Evolutionary conservation across 2,329 filamentous ascomycete species (phyloP).

Genomic region (Nigrospora osmanthi): DNA sequence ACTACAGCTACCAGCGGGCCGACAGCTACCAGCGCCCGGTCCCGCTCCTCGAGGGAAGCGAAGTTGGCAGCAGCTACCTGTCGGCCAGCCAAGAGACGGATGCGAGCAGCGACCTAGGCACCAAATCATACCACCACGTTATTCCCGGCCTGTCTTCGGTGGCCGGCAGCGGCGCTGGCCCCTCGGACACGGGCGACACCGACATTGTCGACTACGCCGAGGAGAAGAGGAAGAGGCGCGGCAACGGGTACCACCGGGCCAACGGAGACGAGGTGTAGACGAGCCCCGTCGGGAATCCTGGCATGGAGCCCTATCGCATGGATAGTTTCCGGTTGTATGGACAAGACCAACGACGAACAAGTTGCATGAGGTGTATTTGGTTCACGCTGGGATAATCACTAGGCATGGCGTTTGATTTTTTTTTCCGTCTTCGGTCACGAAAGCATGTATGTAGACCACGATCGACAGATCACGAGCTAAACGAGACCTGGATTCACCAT

Average conservation of each 20-base stretch:
- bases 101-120: conserved; percentile 40
- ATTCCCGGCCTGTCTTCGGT: conserved; percentile 40
- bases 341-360: too few relatives aligned
- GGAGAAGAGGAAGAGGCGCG: conserved; percentile 33
- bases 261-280: neutral
- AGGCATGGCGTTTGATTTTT: too few relatives aligned
- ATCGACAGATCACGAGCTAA: too few relatives aligned
- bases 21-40: conserved; percentile 17
- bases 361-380: too few relatives aligned
- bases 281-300: neutral
- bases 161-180: conserved; percentile 15
- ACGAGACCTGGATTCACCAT: too few relatives aligned
- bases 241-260: conserved; percentile 20
- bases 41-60: conserved; percentile 15
- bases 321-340: too few relatives aligned
- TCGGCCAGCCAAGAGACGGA: conserved; percentile 14
- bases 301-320: too few relatives aligned
- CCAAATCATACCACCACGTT: conserved; percentile 48
- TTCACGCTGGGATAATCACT: too few relatives aligned
- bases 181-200: neutral
- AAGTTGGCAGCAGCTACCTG: conserved; percentile 16
- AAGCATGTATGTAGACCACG: too few relatives aligned
- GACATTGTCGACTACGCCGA: conserved; percentile 28
- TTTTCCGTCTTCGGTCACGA: too few relatives aligned
- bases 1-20: conserved; percentile 47